Evolutionary conservation across 2,329 filamentous ascomycete species (phyloP), one percentile per base, ranked within the genome.

Genomic region (Apiospora hydei): DNA sequence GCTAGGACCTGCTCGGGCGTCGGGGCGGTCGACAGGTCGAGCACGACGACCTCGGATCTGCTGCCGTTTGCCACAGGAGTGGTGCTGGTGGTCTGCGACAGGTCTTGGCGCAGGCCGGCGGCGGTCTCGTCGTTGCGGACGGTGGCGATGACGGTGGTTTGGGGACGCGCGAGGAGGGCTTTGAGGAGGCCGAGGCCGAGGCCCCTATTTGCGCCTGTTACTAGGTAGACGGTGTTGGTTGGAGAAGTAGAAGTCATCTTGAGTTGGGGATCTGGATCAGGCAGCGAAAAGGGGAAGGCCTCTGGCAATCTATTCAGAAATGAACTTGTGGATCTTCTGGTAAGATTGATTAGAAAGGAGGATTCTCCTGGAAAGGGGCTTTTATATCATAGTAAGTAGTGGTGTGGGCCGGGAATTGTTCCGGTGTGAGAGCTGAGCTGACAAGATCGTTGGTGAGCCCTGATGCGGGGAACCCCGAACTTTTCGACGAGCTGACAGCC

Each of bases 71-170:
- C 78, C 83, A 0, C 71, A 78, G 18, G 16, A 1, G 13, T 18
- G 14, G 44, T 1, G 41, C 4, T 43, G 11, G 16, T 16, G 53
- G 30, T 11, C 16, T 57, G 51, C 1, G 30, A 3, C 18, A 61
- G 4, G 21, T 64, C 57, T 4, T 41, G 7, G 4, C 34, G 30
- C 21, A 64, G 34, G 18, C 18, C 21, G 34, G 18, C 72, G 0
- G 73, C 51, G 2, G 76, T 70, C 16, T 73, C 46, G 3, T 78
- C 74, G 67, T 78, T 76, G 18, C 83, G 81, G 4, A 84, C 82
- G 1, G 80, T 81, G 1, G 81, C 83, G 26, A 85, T 77, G 66
- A 83, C 76, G 1, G 79, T 89, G 76, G 90, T 88, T 75, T 88
- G 88, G 74, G 88, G 84, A 26, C 88, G 87, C 44, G 85, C 81